phyloP scores from a whole-genome alignment of 2,329 filamentous ascomycete genomes.

The Trichoderma arundinaceum region DNA sequence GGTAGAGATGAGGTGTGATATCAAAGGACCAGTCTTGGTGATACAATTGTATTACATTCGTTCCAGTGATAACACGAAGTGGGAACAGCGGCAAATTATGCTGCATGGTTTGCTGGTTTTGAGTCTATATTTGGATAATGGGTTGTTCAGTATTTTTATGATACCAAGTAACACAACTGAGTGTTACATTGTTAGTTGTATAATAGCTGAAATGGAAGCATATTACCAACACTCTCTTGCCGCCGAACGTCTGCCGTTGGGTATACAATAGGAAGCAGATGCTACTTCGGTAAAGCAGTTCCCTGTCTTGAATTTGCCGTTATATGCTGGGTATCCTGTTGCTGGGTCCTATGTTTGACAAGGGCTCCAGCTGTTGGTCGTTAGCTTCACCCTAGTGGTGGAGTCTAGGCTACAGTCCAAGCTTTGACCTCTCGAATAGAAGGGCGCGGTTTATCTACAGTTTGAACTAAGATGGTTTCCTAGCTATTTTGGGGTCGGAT shows the following conservation, averaged over 20 bases:
- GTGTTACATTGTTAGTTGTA: conserved; percentile 12
- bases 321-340: not conserved
- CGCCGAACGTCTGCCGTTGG: not conserved
- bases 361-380: not conserved
- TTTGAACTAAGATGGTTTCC: not conserved
- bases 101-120: not conserved
- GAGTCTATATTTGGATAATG: conserved; percentile 8
- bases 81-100: not conserved
- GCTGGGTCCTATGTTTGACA: not conserved
- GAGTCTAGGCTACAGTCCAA: conserved; percentile 9
- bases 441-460: not conserved
- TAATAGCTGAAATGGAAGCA: conserved; percentile 8
- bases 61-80: not conserved
- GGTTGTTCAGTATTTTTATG: not conserved
- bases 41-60: not conserved
- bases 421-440: conserved; percentile 1
- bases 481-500: conserved; percentile 7
- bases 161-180: conserved; percentile 12
- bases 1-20: not conserved
- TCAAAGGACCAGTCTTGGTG: not conserved
- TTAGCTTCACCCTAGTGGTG: conserved; percentile 7
- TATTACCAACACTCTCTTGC: not conserved
- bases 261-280: not conserved
- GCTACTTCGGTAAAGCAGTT: not conserved
- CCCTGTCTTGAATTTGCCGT: not conserved